phyloP scores from a whole-genome alignment of 352 stramenopile genomes.

The Phytophthora hibernalis region DNA sequence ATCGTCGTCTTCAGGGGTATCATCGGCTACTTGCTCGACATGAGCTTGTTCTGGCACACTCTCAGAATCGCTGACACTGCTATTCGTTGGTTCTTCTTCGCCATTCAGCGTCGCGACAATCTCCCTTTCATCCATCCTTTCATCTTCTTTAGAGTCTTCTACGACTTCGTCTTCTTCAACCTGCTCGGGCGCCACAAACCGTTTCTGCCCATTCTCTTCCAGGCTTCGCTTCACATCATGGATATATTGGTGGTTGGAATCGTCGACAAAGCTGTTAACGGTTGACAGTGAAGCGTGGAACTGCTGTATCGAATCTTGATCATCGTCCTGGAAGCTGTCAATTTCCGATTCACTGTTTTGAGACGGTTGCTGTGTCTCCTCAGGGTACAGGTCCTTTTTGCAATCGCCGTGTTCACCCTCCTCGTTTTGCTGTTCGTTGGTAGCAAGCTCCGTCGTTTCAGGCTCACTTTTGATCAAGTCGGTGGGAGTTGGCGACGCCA shows the following conservation, averaged over 20 bases:
- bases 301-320: constrained; percentile 23
- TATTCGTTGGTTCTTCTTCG: background rate
- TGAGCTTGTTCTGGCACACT: background rate
- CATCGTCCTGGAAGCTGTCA: background rate
- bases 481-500: constrained; percentile 41
- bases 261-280: background rate
- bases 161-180: constrained; percentile 10
- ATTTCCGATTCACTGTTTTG: constrained; percentile 1
- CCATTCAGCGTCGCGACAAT: constrained; percentile 36
- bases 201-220: constrained; percentile 6
- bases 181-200: constrained; percentile 9
- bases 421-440: constrained; percentile 26
- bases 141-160: constrained; percentile 9
- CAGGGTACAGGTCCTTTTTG: constrained; percentile 7
- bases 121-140: constrained; percentile 14
- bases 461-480: constrained; percentile 38
- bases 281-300: constrained; percentile 16
- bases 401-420: constrained; percentile 14
- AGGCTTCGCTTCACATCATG: constrained; percentile 9
- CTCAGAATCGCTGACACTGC: constrained; percentile 6
- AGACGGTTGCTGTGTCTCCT: background rate
- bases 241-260: background rate
- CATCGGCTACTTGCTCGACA: background rate
- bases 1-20: constrained; percentile 32
- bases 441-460: constrained; percentile 10